phyloP scores from a whole-genome alignment of 129 eudicot species.

The Centrapalus pauciflorus region DNA sequence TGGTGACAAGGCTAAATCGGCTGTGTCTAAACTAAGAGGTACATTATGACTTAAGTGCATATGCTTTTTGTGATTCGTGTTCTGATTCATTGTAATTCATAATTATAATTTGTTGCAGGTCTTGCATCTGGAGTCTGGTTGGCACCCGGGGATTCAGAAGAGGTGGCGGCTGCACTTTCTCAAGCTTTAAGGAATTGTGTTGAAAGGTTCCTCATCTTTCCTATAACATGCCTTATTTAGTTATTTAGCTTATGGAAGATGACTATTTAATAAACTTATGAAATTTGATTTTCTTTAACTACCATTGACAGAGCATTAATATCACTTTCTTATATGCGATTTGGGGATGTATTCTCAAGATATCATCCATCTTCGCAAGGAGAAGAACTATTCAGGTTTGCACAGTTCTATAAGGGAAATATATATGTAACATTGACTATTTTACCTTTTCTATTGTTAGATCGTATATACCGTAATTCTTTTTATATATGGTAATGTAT shows the following conservation, averaged over 20 bases:
- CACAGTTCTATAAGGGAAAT: background rate
- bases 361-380: constrained; percentile 74
- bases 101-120: constrained; percentile 34
- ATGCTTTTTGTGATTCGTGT: background rate
- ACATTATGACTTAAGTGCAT: background rate
- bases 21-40: constrained; percentile 85
- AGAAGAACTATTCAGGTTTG: constrained; percentile 87
- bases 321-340: constrained; percentile 82
- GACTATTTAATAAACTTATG: constrained; percentile 1
- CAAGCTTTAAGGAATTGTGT: constrained; percentile 89
- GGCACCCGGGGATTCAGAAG: constrained; percentile 98
- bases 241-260: background rate
- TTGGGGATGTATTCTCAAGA: constrained; percentile 86
- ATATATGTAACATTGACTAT: background rate
- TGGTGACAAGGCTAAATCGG: constrained; percentile 69
- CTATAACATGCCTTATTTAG: background rate
- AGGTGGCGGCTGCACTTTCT: constrained; percentile 87
- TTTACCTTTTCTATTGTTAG: too few species aligned
- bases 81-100: background rate
- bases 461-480: too few species aligned
- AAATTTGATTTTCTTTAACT: background rate
- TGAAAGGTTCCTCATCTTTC: constrained; percentile 60
- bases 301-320: constrained; percentile 58
- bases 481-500: too few species aligned
- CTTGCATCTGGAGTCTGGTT: constrained; percentile 96